Evolutionary conservation across 768 basidiomycete species (phyloP).

Genomic region (Dentipellis sp.): DNA sequence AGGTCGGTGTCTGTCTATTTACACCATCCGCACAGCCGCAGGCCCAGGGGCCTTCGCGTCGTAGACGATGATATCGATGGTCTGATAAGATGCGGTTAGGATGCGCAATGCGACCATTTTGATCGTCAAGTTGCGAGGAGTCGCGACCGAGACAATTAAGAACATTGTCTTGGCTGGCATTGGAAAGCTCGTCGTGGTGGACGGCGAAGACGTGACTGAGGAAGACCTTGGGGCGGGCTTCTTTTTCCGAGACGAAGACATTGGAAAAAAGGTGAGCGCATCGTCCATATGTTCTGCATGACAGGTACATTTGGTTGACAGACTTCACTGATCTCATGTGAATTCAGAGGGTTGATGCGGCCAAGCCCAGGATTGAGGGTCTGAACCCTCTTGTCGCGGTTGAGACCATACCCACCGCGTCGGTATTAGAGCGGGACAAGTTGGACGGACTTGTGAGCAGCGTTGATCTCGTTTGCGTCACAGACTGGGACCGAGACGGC

Average conservation of each 20-base stretch:
- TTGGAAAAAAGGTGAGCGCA: constrained; percentile 69
- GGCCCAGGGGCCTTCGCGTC: background rate
- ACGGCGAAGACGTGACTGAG: constrained; percentile 62
- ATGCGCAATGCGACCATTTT: constrained; percentile 93
- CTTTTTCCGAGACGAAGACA: constrained; percentile 89
- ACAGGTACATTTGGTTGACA: constrained; percentile 13
- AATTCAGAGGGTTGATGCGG: constrained; percentile 73
- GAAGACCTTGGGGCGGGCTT: constrained; percentile 91
- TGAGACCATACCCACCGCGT: constrained; percentile 48
- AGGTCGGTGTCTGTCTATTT: constrained; percentile 38
- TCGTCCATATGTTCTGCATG: background rate
- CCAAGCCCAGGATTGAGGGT: constrained; percentile 75
- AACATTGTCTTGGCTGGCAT: constrained; percentile 97
- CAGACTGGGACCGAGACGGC: constrained; percentile 62
- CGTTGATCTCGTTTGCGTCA: constrained; percentile 83
- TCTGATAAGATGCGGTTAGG: constrained; percentile 31
- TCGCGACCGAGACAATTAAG: constrained; percentile 92
- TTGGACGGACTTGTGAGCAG: constrained; percentile 50
- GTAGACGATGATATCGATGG: background rate
- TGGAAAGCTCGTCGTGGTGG: constrained; percentile 79
- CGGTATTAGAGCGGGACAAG: constrained; percentile 38
- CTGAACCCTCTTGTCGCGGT: constrained; percentile 90
- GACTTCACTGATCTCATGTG: constrained; percentile 24
- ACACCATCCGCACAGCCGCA: background rate
- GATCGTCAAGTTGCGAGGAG: constrained; percentile 67